phyloP scores from a whole-genome alignment of 352 stramenopile species.

The Phytopythium aichiense region DNA sequence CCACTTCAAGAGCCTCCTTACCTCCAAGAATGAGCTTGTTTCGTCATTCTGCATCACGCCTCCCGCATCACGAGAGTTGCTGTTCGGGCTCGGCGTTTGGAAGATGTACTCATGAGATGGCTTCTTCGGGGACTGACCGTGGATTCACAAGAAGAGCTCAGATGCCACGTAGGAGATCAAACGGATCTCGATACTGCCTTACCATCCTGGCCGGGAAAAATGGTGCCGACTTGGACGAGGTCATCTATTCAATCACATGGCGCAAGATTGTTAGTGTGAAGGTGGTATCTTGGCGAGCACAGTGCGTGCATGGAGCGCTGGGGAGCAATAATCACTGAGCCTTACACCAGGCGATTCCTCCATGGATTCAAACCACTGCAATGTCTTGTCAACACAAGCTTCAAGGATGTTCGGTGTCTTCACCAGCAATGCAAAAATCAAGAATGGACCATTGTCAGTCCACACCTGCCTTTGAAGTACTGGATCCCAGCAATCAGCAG shows the following conservation, averaged over 20 bases:
- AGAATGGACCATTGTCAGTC: not conserved
- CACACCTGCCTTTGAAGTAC: not conserved
- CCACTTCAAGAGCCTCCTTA: not conserved
- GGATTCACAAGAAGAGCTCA: not conserved
- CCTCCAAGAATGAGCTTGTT: not conserved
- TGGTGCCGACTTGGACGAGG: conserved; percentile 26
- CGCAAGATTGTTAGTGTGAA: not conserved
- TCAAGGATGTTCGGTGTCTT: conserved; percentile 44
- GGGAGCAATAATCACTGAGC: not conserved
- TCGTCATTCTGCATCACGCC: not conserved
- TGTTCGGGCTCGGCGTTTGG: not conserved
- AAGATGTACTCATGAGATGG: not conserved
- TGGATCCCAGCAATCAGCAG: not conserved
- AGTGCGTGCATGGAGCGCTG: too few species aligned
- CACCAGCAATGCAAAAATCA: not conserved
- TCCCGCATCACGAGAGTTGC: not conserved
- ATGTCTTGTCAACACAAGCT: conserved; percentile 37
- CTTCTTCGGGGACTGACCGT: not conserved
- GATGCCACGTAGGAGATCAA: not conserved
- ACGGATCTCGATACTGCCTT: not conserved
- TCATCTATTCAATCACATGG: not conserved
- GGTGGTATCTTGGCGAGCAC: not conserved
- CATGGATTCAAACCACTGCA: conserved; percentile 61
- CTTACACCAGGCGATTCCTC: conserved; percentile 17
- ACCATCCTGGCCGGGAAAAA: conserved; percentile 61